Percentiles rank a stretch among this genome's conserved stretches.
These are phyloP conservation scores for Themeda triandra DNA, from an alignment of 176 grass and related monocot species.

Conservation along the genomic window DNA sequence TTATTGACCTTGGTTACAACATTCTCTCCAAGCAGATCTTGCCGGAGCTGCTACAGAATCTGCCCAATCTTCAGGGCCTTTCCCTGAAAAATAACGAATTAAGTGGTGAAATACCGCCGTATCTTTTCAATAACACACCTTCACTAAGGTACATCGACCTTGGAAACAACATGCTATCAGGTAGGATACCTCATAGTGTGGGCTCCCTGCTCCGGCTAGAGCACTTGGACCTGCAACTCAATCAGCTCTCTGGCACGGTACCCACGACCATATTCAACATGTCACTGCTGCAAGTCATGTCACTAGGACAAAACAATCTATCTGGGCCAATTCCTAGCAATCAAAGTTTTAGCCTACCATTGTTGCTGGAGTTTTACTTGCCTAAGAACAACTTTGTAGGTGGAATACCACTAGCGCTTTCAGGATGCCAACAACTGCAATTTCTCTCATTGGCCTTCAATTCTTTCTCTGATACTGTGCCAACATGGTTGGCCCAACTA, in stretches of 20 bases:
- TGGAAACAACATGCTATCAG: background rate
- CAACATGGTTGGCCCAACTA: background rate
- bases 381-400: background rate
- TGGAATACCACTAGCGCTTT: background rate
- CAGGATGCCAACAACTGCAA: background rate
- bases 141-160: background rate
- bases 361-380: background rate
- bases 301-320: background rate
- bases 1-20: too few species aligned
- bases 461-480: too few species aligned
- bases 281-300: background rate
- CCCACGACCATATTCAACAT: background rate
- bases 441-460: background rate
- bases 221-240: background rate
- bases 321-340: background rate
- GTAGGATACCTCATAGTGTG: background rate
- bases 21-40: too few species aligned
- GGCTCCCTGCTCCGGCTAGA: background rate
- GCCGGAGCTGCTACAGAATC: background rate
- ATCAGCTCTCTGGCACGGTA: background rate
- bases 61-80: background rate
- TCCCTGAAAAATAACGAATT: background rate
- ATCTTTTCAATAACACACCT: background rate
- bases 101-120: background rate
- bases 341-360: background rate